A percentile compares a stretch with the other conserved stretches of the same genome.
These are phyloP conservation scores for Suhomyces kunorum DNA, from an alignment of 1,139 yeast genomes.

Conservation along the genomic window DNA sequence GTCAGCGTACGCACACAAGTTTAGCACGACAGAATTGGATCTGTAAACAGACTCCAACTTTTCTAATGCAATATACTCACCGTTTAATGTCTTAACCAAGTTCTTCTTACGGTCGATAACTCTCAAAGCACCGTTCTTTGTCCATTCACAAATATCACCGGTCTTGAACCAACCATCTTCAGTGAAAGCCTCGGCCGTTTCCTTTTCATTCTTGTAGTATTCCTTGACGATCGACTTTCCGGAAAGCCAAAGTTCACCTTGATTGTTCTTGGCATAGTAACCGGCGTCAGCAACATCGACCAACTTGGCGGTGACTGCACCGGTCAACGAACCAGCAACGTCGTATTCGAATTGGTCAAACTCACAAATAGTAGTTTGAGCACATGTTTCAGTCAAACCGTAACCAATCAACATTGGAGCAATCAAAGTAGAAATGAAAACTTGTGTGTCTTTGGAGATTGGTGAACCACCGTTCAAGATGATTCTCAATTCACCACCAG, in stretches of 20 bases:
- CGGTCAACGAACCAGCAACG: constrained; percentile 79
- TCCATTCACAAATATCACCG: constrained; percentile 98
- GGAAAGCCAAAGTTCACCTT: constrained; percentile 85
- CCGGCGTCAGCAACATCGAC: constrained; percentile 93
- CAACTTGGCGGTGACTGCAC: constrained; percentile 83
- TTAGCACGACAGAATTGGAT: constrained; percentile 72
- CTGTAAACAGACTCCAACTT: constrained; percentile 86
- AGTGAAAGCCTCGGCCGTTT: constrained; percentile 75
- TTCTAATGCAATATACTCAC: constrained; percentile 97
- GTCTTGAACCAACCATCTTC: constrained; percentile 94
- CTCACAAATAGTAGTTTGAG: constrained; percentile 74
- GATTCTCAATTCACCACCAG: constrained; percentile 83
- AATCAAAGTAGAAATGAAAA: constrained; percentile 70
- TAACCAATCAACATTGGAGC: constrained; percentile 94
- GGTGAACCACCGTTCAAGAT: constrained; percentile 95
- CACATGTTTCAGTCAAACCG: constrained; percentile 96
- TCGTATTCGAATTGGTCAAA: constrained; percentile 68
- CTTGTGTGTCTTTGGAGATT: constrained; percentile 81
- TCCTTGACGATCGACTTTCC: constrained; percentile 75
- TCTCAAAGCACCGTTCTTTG: constrained; percentile 71
- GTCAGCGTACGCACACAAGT: constrained; percentile 94
- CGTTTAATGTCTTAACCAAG: constrained; percentile 91
- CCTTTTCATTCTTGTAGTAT: constrained; percentile 81
- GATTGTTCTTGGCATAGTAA: constrained; percentile 84
- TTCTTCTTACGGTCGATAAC: constrained; percentile 96